Percentiles rank a stretch among this genome's conserved stretches.
phyloP scores from a whole-genome alignment of 352 stramenopile genomes.

The Elongisporangium prolatum region DNA sequence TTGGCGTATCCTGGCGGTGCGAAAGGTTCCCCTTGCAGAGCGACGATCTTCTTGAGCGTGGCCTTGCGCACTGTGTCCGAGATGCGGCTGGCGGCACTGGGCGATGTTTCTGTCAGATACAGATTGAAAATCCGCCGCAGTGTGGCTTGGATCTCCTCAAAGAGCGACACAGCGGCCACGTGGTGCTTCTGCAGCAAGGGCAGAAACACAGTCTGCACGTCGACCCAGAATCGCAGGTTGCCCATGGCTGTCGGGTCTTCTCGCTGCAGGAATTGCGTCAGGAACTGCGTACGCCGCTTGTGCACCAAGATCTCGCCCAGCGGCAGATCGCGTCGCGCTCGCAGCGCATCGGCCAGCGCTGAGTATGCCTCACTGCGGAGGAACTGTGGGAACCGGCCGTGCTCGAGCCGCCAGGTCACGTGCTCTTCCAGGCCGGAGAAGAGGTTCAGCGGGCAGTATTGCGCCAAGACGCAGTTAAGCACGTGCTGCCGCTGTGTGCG shows the following conservation, averaged over 20 bases:
- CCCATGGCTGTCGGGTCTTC: constrained; percentile 22
- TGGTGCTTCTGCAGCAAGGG: constrained; percentile 40
- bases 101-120: constrained; percentile 41
- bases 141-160: constrained; percentile 64
- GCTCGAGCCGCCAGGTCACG: constrained; percentile 38
- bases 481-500: constrained; percentile 13
- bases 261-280: constrained; percentile 43
- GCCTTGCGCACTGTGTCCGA: constrained; percentile 49
- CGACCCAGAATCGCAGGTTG: constrained; percentile 70
- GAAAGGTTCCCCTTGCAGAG: constrained; percentile 70
- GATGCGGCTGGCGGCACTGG: constrained; percentile 26
- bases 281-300: constrained; percentile 40
- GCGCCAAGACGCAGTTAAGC: constrained; percentile 16
- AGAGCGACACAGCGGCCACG: constrained; percentile 54
- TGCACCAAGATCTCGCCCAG: constrained; percentile 63
- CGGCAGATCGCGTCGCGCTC: constrained; percentile 47
- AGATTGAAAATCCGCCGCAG: constrained; percentile 64
- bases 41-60: constrained; percentile 62
- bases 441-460: constrained; percentile 43
- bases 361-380: constrained; percentile 36
- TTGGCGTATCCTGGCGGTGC: constrained; percentile 61
- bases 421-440: constrained; percentile 54
- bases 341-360: constrained; percentile 49
- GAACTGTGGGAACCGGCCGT: constrained; percentile 52
- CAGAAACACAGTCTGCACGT: constrained; percentile 69